Conservation (phyloP, 768 basidiomycete species). For the Lyophyllum atratum region DNA sequence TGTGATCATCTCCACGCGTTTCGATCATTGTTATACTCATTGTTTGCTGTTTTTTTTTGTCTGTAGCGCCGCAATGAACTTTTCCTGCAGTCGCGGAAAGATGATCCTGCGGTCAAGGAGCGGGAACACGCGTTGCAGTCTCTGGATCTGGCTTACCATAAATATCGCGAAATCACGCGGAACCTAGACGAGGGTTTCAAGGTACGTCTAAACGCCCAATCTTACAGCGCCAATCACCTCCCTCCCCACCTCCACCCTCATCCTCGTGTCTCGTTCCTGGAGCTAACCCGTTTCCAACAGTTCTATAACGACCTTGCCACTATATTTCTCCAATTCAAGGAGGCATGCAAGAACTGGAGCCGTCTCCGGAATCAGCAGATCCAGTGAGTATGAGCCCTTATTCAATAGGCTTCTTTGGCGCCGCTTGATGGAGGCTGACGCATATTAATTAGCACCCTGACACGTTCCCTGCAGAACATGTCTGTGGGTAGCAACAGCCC, state of each 20-base stretch:
- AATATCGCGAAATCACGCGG: conserved; percentile 80
- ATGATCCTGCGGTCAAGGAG: conserved; percentile 75
- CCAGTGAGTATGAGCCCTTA: conserved; percentile 54
- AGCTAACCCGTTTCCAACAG: conserved; percentile 33
- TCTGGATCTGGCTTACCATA: conserved; percentile 83
- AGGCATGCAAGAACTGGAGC: conserved; percentile 75
- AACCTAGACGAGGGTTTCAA: conserved; percentile 91
- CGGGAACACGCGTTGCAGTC: conserved; percentile 82
- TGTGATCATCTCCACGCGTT: too few relatives aligned
- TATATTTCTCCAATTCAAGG: conserved; percentile 74
- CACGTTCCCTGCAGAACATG: conserved; percentile 38
- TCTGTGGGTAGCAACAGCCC: conserved; percentile 16
- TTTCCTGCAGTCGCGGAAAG: conserved; percentile 77
- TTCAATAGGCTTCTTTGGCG: neutral
- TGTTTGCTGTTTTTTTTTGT: neutral
- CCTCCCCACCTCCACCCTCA: neutral
- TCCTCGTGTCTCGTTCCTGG: neutral
- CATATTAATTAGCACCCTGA: conserved; percentile 38
- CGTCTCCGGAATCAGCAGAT: conserved; percentile 71
- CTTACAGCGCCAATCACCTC: conserved; percentile 1
- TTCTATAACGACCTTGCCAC: conserved; percentile 88
- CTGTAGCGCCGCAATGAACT: conserved; percentile 59
- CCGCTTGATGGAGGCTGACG: conserved; percentile 2
- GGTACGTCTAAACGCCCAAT: conserved; percentile 39
- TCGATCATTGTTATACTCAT: too few relatives aligned